phyloP scores from a whole-genome alignment of 108 stramenopile species.

The Nitzschia palea region DNA sequence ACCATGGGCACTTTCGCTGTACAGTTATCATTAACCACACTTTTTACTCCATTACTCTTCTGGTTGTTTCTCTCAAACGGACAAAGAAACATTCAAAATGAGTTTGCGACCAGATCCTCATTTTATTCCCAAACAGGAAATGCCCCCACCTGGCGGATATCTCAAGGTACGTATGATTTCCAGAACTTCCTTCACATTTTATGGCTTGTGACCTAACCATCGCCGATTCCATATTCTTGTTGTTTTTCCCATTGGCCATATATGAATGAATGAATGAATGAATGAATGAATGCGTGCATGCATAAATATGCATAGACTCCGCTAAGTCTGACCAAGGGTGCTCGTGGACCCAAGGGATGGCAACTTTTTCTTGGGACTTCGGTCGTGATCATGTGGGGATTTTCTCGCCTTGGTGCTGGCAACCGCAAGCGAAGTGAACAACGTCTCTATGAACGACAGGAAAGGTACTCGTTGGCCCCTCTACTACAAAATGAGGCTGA shows the following conservation, averaged over 20 bases:
- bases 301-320: slow-evolving; percentile 17
- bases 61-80: too few relatives aligned
- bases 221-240: too few relatives aligned
- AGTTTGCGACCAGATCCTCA: slow-evolving; percentile 64
- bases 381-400: slow-evolving; percentile 66
- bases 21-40: too few relatives aligned
- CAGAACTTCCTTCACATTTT: too few relatives aligned
- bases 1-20: too few relatives aligned
- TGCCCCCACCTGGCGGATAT: slow-evolving; percentile 67
- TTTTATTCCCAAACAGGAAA: slow-evolving; percentile 71
- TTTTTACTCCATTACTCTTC: too few relatives aligned
- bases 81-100: too few relatives aligned
- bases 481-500: slow-evolving; percentile 86
- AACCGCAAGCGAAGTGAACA: slow-evolving; percentile 66
- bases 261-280: too few relatives aligned
- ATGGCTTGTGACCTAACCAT: too few relatives aligned
- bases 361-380: slow-evolving; percentile 74
- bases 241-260: too few relatives aligned
- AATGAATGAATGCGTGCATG: background rate
- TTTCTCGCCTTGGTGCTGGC: slow-evolving; percentile 66
- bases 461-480: slow-evolving; percentile 69
- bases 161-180: slow-evolving; percentile 60
- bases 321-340: slow-evolving; percentile 20
- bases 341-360: slow-evolving; percentile 83
- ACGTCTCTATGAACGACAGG: slow-evolving; percentile 73